Evolutionary conservation across 345 rosid genomes (phyloP).

Genomic region (Eucalyptus pauciflora): DNA sequence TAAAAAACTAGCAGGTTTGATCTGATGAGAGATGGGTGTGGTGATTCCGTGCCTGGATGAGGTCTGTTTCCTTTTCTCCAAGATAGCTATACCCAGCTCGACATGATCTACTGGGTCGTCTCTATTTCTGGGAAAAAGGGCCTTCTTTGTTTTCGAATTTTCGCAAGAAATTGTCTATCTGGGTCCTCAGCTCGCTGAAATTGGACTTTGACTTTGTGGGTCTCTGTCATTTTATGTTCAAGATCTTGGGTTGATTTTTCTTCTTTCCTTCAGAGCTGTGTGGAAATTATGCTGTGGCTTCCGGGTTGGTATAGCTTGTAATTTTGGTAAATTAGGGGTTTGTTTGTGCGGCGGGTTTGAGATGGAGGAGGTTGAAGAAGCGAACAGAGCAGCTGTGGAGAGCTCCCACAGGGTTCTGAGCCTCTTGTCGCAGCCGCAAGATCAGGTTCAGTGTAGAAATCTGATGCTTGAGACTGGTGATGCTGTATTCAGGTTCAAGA

Average conservation of each 20-base stretch:
- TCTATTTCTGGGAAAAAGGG: neutral
- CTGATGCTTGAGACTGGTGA: constrained; percentile 67
- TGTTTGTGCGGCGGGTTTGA: neutral
- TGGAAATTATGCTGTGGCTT: neutral
- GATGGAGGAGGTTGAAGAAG: constrained; percentile 93
- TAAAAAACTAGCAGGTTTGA: neutral
- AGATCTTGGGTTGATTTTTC: neutral
- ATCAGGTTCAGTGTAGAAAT: constrained; percentile 43
- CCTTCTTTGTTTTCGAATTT: neutral
- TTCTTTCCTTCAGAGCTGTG: neutral
- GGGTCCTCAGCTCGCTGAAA: neutral
- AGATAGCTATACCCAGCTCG: neutral
- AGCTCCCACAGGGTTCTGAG: constrained; percentile 75
- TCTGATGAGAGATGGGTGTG: neutral
- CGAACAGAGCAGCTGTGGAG: constrained; percentile 77
- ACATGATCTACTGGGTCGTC: neutral
- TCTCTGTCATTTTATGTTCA: neutral
- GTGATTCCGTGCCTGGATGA: neutral
- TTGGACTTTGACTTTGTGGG: constrained; percentile 20
- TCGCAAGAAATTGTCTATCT: neutral
- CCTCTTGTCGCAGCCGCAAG: constrained; percentile 45
- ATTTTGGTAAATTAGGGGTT: constrained; percentile 16
- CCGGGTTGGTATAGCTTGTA: constrained; percentile 9
- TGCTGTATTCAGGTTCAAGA: constrained; percentile 83
- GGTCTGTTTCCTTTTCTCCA: neutral